Evolutionary conservation across 2,329 filamentous ascomycete genomes (phyloP).

Genomic region (Massarina eburnea): DNA sequence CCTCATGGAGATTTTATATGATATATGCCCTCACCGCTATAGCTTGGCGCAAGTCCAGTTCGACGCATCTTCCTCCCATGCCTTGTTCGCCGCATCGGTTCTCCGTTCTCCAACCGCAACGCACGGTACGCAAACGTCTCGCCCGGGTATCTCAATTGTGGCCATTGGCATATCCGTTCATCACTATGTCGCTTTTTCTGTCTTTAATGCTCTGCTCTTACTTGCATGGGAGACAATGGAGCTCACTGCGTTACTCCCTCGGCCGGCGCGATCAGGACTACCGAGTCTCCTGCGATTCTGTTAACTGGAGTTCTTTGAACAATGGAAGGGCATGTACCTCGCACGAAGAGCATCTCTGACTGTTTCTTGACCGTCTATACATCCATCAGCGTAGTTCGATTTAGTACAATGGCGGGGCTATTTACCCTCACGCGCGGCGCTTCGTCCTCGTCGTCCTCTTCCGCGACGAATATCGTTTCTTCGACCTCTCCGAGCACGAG

Average conservation of each 20-base stretch:
- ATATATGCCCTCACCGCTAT: not conserved
- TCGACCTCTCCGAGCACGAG: slow-evolving; percentile 93
- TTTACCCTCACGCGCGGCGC: slow-evolving; percentile 45
- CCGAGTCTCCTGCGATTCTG: slow-evolving; percentile 49
- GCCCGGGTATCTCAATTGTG: slow-evolving; percentile 13
- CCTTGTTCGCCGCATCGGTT: not conserved
- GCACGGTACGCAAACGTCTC: too few species aligned
- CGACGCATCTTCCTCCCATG: not conserved
- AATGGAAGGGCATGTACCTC: slow-evolving; percentile 63
- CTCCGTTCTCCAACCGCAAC: not conserved
- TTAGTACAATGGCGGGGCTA: not conserved
- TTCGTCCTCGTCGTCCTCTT: slow-evolving; percentile 81
- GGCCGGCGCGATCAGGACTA: slow-evolving; percentile 51
- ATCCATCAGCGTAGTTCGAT: slow-evolving; percentile 2
- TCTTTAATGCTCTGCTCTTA: slow-evolving; percentile 8
- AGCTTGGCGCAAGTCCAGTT: not conserved
- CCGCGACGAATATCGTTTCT: slow-evolving; percentile 92
- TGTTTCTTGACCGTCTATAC: slow-evolving; percentile 88
- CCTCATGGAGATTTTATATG: too few species aligned
- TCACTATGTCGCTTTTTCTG: slow-evolving; percentile 3
- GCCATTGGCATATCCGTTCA: slow-evolving; percentile 1
- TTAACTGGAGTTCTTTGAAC: not conserved
- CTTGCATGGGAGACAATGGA: slow-evolving; percentile 3
- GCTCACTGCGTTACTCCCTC: slow-evolving; percentile 32
- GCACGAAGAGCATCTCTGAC: slow-evolving; percentile 96